These are phyloP conservation scores for Curvularia lunata DNA, from an alignment of 2,329 filamentous ascomycete species.

Conservation along the genomic window DNA sequence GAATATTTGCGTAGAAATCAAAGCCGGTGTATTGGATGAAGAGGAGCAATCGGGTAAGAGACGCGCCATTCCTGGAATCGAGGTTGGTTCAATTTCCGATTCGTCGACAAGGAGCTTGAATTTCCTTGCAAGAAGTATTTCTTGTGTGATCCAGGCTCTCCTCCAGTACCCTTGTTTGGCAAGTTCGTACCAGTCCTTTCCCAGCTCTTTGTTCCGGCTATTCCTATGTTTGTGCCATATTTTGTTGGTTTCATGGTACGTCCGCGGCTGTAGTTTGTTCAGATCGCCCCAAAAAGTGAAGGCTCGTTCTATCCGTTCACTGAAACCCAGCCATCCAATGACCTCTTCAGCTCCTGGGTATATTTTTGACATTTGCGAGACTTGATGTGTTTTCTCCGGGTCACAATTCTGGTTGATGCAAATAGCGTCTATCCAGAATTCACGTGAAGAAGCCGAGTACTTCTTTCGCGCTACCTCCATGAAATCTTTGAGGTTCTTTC, in stretches of 20 bases:
- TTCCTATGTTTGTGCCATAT: not conserved
- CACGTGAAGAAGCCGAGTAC: not conserved
- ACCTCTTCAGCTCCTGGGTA: not conserved
- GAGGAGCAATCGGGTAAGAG: not conserved
- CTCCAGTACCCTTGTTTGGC: slow-evolving; percentile 1
- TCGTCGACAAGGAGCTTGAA: slow-evolving; percentile 1
- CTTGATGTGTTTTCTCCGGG: not conserved
- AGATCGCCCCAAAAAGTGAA: not conserved
- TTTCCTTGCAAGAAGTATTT: slow-evolving; percentile 5
- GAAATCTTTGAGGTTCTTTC: slow-evolving; percentile 17
- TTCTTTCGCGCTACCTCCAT: slow-evolving; percentile 2
- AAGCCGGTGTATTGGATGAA: not conserved
- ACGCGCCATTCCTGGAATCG: not conserved
- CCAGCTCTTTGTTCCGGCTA: not conserved
- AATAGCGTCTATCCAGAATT: slow-evolving; percentile 36
- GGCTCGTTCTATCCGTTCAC: not conserved
- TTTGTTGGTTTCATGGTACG: not conserved
- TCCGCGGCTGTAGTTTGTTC: not conserved
- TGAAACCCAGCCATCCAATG: not conserved
- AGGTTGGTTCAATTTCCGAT: not conserved
- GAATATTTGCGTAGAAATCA: not conserved
- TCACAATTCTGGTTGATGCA: slow-evolving; percentile 31
- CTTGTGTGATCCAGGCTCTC: slow-evolving; percentile 15
- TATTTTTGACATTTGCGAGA: not conserved
- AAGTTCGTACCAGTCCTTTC: not conserved